These are phyloP conservation scores for Talaromyces sp. DNA, from an alignment of 2,329 filamentous ascomycete species.

Conservation along the genomic window DNA sequence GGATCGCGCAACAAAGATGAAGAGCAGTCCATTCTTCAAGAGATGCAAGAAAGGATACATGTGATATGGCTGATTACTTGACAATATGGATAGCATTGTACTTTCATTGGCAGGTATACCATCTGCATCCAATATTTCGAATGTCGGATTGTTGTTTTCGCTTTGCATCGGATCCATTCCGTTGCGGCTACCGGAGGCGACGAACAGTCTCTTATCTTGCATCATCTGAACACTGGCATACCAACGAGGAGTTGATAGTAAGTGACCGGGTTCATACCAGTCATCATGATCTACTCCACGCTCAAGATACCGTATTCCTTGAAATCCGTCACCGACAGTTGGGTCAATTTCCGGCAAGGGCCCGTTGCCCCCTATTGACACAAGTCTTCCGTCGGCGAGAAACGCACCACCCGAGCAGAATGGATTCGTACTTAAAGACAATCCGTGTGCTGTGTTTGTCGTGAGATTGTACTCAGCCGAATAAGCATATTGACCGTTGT, in stretches of 20 bases:
- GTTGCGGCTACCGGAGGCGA: conserved; percentile 59
- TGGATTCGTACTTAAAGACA: conserved; percentile 56
- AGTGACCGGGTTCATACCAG: conserved; percentile 56
- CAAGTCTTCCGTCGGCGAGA: conserved; percentile 54
- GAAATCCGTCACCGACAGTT: conserved; percentile 58
- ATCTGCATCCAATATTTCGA: conserved; percentile 53
- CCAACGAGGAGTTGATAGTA: conserved; percentile 55
- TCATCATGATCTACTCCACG: conserved; percentile 41
- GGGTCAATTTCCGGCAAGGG: conserved; percentile 54
- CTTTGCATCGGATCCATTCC: conserved; percentile 53
- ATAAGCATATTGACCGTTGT: conserved; percentile 56
- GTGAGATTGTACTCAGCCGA: conserved; percentile 57
- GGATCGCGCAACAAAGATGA: conserved; percentile 55
- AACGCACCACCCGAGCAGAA: conserved; percentile 61
- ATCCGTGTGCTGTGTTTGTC: conserved; percentile 45
- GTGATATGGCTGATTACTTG: conserved; percentile 59
- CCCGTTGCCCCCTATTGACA: conserved; percentile 57
- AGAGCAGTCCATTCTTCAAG: conserved; percentile 54
- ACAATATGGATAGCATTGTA: conserved; percentile 52
- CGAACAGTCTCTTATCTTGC: conserved; percentile 55
- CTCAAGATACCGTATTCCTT: conserved; percentile 54
- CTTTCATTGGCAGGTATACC: conserved; percentile 49
- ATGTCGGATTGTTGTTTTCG: conserved; percentile 62
- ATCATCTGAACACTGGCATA: conserved; percentile 59
- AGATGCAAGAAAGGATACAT: conserved; percentile 63